Conservation (phyloP, 2,329 filamentous ascomycete genomes). For the Reticulascus tulasneorum region DNA sequence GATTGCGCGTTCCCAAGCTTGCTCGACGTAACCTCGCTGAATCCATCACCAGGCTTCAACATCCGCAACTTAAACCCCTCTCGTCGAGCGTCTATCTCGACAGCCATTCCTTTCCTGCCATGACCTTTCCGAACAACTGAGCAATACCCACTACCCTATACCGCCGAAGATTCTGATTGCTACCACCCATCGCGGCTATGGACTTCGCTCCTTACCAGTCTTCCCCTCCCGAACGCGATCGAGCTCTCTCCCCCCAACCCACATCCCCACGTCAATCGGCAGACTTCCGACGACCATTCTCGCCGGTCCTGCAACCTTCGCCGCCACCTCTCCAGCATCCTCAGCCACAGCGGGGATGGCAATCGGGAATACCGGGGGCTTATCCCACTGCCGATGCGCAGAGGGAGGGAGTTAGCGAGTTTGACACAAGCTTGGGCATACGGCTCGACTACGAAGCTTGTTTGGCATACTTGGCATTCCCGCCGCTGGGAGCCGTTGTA, state of each 20-base stretch:
- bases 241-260: conserved; percentile 70
- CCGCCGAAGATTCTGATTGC: no score
- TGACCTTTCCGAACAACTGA: background rate
- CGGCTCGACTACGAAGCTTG: conserved; percentile 87
- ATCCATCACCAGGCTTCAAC: no score
- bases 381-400: conserved; percentile 35
- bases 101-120: conserved; percentile 1
- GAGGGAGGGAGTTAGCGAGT: conserved; percentile 67
- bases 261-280: conserved; percentile 53
- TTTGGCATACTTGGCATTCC: conserved; percentile 80
- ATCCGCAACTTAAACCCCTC: no score
- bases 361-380: conserved; percentile 27
- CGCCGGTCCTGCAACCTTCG: conserved; percentile 38
- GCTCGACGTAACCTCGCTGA: no score
- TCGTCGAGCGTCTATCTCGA: conserved; percentile 1
- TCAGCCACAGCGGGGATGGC: conserved; percentile 55
- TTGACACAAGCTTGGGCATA: conserved; percentile 85
- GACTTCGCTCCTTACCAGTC: conserved; percentile 98
- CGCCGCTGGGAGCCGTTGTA: conserved; percentile 80
- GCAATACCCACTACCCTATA: background rate
- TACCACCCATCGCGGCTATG: conserved; percentile 45
- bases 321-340: conserved; percentile 47
- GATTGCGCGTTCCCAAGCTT: no score
- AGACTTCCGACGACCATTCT: conserved; percentile 50
- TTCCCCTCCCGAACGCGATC: conserved; percentile 77